A percentile compares a stretch with the other conserved stretches of the same genome.
Evolutionary conservation across 805 yeast species (phyloP).

Genomic region (Yarrowia hollandica): DNA sequence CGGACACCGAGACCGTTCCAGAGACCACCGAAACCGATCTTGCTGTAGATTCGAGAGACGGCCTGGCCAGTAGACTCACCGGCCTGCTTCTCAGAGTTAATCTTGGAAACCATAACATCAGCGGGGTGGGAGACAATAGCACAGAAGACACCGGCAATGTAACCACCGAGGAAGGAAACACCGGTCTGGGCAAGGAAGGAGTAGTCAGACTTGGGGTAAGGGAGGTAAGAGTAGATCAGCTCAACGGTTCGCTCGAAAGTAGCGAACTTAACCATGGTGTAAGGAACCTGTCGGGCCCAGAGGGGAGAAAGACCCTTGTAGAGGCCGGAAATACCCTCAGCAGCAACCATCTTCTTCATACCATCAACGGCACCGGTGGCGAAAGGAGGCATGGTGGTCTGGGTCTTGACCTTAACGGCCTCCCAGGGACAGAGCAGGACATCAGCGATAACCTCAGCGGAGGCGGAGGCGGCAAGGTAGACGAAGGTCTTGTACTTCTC

Average conservation of each 20-base stretch:
- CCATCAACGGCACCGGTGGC: constrained; percentile 61
- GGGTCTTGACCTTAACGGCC: constrained; percentile 81
- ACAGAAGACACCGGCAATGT: constrained; percentile 85
- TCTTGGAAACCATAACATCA: constrained; percentile 86
- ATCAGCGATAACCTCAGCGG: constrained; percentile 85
- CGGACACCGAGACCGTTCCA: constrained; percentile 89
- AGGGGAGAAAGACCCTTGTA: constrained; percentile 79
- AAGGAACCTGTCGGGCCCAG: constrained; percentile 87
- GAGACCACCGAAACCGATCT: constrained; percentile 74
- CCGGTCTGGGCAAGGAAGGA: constrained; percentile 71
- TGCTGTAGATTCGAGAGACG: constrained; percentile 59
- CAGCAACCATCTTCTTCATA: constrained; percentile 54
- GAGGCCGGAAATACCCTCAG: constrained; percentile 60
- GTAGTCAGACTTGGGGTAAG: constrained; percentile 63
- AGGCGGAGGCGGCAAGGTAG: constrained; percentile 72
- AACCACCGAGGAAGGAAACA: constrained; percentile 81
- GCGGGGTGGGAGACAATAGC: constrained; percentile 89
- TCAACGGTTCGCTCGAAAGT: constrained; percentile 81
- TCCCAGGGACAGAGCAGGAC: constrained; percentile 78
- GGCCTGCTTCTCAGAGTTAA: constrained; percentile 60
- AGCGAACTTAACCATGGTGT: constrained; percentile 86
- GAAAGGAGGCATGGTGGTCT: constrained; percentile 78
- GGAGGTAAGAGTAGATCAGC: constrained; percentile 60
- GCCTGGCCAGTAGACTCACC: constrained; percentile 61
- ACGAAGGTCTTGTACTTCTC: constrained; percentile 60